phyloP scores from a whole-genome alignment of 345 rosid genomes.

The Chamaenerion angustifolium region DNA sequence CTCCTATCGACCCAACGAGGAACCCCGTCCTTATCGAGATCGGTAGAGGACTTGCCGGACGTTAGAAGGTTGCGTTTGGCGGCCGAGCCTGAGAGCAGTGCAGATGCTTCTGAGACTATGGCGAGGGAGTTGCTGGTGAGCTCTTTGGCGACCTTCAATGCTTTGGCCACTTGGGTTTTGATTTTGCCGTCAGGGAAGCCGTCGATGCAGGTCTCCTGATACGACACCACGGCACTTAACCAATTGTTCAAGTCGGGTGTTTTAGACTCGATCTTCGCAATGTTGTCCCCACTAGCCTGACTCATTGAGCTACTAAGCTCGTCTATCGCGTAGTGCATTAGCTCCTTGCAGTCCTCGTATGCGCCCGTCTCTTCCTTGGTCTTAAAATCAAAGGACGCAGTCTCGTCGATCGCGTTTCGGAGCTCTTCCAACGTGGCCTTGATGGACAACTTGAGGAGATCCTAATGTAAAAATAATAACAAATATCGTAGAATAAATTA shows the following conservation, averaged over 20 bases:
- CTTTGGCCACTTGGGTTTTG: constrained; percentile 30
- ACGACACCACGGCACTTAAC: constrained; percentile 67
- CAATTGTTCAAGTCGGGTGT: constrained; percentile 36
- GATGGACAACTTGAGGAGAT: constrained; percentile 29
- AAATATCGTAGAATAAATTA: too few relatives aligned
- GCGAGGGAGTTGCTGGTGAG: constrained; percentile 61
- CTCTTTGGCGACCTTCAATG: constrained; percentile 23
- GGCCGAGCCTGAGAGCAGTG: background rate
- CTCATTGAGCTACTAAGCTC: constrained; percentile 24
- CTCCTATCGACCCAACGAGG: constrained; percentile 52
- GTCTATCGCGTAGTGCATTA: constrained; percentile 30
- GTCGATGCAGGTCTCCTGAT: constrained; percentile 58
- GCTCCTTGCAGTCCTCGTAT: constrained; percentile 35
- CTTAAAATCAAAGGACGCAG: constrained; percentile 17
- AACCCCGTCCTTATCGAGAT: constrained; percentile 13
- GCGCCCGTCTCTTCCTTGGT: constrained; percentile 30
- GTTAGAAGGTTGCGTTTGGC: constrained; percentile 25
- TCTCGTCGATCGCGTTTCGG: constrained; percentile 16
- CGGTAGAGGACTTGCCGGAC: background rate
- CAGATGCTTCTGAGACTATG: constrained; percentile 19
- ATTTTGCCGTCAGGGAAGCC: constrained; percentile 50
- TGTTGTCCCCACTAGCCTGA: constrained; percentile 6
- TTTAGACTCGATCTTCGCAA: constrained; percentile 6
- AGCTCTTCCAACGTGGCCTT: constrained; percentile 26
- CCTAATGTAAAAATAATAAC: too few relatives aligned